phyloP scores from a whole-genome alignment of 2,329 filamentous ascomycete species.

The Dactylellina leptospora region DNA sequence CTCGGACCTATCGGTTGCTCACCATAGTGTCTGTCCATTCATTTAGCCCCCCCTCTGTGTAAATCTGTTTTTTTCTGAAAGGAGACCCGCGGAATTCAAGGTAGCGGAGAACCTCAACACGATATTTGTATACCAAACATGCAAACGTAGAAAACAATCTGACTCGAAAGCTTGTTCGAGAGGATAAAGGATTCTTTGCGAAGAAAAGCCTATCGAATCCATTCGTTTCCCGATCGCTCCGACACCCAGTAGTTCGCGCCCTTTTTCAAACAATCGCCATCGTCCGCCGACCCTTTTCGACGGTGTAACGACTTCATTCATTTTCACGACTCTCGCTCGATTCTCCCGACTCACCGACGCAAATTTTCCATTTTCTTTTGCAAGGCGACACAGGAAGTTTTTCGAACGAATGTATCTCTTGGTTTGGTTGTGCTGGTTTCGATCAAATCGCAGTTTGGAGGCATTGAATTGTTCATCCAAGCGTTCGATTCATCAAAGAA shows the following conservation, averaged over 20 bases:
- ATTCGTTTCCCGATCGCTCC: constrained; percentile 5
- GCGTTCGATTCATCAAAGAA: constrained; percentile 51
- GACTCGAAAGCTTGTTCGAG: no score
- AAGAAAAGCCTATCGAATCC: neutral
- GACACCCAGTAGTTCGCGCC: constrained; percentile 29
- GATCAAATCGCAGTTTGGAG: constrained; percentile 54
- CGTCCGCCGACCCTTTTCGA: constrained; percentile 44
- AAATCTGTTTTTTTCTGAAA: constrained; percentile 55
- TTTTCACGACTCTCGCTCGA: constrained; percentile 42
- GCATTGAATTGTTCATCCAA: constrained; percentile 54
- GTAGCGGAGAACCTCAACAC: constrained; percentile 1
- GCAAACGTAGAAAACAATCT: no score
- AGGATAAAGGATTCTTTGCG: neutral
- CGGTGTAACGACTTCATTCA: constrained; percentile 45
- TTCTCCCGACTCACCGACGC: constrained; percentile 22
- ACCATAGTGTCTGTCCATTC: constrained; percentile 62
- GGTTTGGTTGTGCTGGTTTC: constrained; percentile 53
- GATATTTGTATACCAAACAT: no score
- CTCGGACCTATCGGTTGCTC: constrained; percentile 58
- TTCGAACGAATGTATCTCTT: constrained; percentile 30
- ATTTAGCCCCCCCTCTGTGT: constrained; percentile 60
- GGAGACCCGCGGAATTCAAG: constrained; percentile 8
- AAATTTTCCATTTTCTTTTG: constrained; percentile 15
- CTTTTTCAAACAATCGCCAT: constrained; percentile 1
- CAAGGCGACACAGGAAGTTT: constrained; percentile 26